phyloP scores from a whole-genome alignment of 1,139 yeast genomes.

The Geotrichum candidum region DNA sequence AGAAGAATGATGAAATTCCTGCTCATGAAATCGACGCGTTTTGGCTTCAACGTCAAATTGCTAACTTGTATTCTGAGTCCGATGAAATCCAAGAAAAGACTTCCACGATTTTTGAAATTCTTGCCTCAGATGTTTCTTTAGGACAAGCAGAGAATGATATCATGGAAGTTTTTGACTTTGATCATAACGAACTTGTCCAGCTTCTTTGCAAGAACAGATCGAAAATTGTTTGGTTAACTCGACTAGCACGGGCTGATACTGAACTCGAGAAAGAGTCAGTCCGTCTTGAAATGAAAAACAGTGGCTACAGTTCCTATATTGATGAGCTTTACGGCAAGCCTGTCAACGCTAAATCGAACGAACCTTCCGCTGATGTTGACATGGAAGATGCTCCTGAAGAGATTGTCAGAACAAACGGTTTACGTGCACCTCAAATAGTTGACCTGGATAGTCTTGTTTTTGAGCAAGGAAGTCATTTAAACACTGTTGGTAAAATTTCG shows the following conservation, averaged over 20 bases:
- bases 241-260: conserved; percentile 38
- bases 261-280: conserved; percentile 36
- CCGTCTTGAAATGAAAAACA: conserved; percentile 31
- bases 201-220: conserved; percentile 48
- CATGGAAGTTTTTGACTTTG: conserved; percentile 47
- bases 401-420: conserved; percentile 20
- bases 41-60: conserved; percentile 46
- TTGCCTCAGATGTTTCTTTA: conserved; percentile 36
- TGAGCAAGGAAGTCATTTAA: conserved; percentile 65
- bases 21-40: conserved; percentile 44
- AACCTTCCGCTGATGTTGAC: conserved; percentile 21
- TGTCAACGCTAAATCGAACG: conserved; percentile 16
- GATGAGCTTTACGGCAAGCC: conserved; percentile 29
- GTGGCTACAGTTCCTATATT: conserved; percentile 34
- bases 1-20: conserved; percentile 30
- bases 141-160: conserved; percentile 50
- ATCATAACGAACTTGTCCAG: conserved; percentile 46
- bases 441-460: conserved; percentile 61
- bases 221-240: conserved; percentile 51
- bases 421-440: conserved; percentile 48
- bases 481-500: conserved; percentile 60
- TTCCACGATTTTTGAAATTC: conserved; percentile 30
- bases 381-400: conserved; percentile 26
- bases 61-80: conserved; percentile 38
- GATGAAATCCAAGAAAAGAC: conserved; percentile 36